Percentiles rank a stretch among this genome's conserved stretches.
These are phyloP conservation scores for Coprinopsis cinerea DNA, from an alignment of 768 basidiomycete genomes.

Conservation along the genomic window DNA sequence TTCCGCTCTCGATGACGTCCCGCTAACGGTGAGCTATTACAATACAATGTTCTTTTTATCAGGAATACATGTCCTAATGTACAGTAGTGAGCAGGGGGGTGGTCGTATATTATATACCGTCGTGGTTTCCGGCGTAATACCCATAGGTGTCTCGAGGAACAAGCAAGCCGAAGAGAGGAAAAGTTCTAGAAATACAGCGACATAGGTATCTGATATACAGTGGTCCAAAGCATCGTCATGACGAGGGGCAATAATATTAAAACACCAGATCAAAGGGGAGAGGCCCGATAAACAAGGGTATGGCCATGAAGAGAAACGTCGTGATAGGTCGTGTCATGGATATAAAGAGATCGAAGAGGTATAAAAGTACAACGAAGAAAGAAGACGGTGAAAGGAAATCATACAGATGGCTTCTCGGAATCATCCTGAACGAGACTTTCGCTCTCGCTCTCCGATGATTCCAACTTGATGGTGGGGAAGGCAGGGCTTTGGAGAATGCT, in stretches of 20 bases:
- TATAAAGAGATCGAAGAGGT: conserved; percentile 9
- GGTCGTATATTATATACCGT: conserved; percentile 6
- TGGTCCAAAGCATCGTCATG: conserved; percentile 7
- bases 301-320: conserved; percentile 14
- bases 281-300: not conserved
- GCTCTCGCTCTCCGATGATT: conserved; percentile 61
- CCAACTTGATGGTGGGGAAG: conserved; percentile 55
- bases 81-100: conserved; percentile 2
- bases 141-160: conserved; percentile 1
- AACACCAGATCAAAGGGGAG: not conserved
- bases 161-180: conserved; percentile 9
- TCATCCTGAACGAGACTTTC: conserved; percentile 56
- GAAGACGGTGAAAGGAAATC: conserved; percentile 16
- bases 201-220: conserved; percentile 13
- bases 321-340: conserved; percentile 13
- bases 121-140: conserved; percentile 12
- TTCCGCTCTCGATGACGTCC: conserved; percentile 10
- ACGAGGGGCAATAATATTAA: conserved; percentile 7
- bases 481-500: conserved; percentile 71
- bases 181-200: conserved; percentile 14
- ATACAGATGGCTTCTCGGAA: conserved; percentile 28
- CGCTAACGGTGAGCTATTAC: not conserved
- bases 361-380: conserved; percentile 9
- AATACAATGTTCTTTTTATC: not conserved
- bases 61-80: conserved; percentile 4